phyloP scores from a whole-genome alignment of 1,139 yeast species.

The Saccharomycopsis crataegensis region DNA sequence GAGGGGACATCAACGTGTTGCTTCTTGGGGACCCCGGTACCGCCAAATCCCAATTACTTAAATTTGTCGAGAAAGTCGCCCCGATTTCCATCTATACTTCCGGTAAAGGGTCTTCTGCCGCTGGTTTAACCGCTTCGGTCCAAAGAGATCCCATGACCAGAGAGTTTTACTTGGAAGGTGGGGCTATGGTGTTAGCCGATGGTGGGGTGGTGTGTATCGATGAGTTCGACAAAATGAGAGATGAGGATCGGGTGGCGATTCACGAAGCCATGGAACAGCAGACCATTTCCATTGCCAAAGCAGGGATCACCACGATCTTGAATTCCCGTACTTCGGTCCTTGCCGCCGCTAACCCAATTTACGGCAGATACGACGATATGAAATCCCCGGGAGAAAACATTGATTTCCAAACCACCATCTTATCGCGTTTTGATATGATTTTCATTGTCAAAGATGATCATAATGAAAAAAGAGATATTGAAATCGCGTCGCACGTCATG shows the following conservation, averaged over 20 bases:
- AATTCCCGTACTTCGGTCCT: slow-evolving; percentile 93
- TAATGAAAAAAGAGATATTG: slow-evolving; percentile 74
- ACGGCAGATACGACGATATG: slow-evolving; percentile 93
- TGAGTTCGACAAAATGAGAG: slow-evolving; percentile 98
- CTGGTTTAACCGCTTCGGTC: slow-evolving; percentile 96
- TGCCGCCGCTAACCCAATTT: slow-evolving; percentile 97
- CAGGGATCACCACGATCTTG: slow-evolving; percentile 94
- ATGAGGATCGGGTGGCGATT: slow-evolving; percentile 96
- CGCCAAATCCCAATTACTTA: slow-evolving; percentile 90
- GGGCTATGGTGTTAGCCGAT: slow-evolving; percentile 98
- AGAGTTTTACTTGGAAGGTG: slow-evolving; percentile 95
- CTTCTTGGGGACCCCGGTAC: slow-evolving; percentile 98
- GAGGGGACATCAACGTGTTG: slow-evolving; percentile 95
- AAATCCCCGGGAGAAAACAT: slow-evolving; percentile 97
- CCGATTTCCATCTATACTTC: slow-evolving; percentile 96
- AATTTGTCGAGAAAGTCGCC: slow-evolving; percentile 89
- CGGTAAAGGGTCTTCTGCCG: slow-evolving; percentile 98
- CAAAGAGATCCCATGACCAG: slow-evolving; percentile 85
- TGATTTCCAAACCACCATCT: slow-evolving; percentile 93
- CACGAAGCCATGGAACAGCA: slow-evolving; percentile 99
- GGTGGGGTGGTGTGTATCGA: slow-evolving; percentile 99
- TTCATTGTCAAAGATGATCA: slow-evolving; percentile 96
- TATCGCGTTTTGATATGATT: slow-evolving; percentile 98
- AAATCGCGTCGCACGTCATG: slow-evolving; percentile 93
- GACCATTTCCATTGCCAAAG: slow-evolving; percentile 97